Evolutionary conservation across 495 filamentous ascomycete genomes (phyloP), one percentile per base, ranked within the genome.

Genomic region (Xylaria curta): DNA sequence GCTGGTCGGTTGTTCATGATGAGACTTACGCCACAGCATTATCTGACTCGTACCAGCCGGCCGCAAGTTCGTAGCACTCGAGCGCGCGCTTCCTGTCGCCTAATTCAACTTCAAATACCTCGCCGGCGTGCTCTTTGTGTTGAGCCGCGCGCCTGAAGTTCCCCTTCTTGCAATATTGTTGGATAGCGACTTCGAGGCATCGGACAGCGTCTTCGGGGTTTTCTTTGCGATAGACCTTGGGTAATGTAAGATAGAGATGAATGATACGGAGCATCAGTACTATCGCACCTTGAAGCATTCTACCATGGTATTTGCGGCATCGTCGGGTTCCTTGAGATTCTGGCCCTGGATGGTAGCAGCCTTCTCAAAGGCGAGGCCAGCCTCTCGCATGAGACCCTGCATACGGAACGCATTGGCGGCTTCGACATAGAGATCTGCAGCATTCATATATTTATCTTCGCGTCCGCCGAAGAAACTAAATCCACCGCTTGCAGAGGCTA

Each of bases 141-240:
- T 92, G 91, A 26, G 96, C 95, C 5, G 96, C 94, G 40, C 96
- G 87, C 71, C 95, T 86, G 81, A 95, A 93, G 79, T 97, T 97
- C 64, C 94, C 95, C 80, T 92, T 92, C 71, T 87, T 78, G 59
- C 91, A 92, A 78, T 95, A 97, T 79, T 95, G 91, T 38, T 87
- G 82, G 76, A 98, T 94, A 24, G 93, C 92, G 70, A 86, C 80
- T 36, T 91, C 85, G 61, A 97, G 84, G 70, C 92, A 92, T 65
- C 92, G 85, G 62, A 91, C 91, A 24, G 93, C 93, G 80, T 94
- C 91, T 77, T 91, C 85, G 15, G 94, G 94, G 77, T 90, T 88
- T 38, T 91, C 87, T 83, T 93, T 95, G 77, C 90, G 89, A 84
- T 97, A 97, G 62, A 78, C 76, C 69, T 71, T 28, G 28, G 13